Base-by-base conservation (phyloP, 805 yeast genomes). In the Candida ulmi region DNA sequence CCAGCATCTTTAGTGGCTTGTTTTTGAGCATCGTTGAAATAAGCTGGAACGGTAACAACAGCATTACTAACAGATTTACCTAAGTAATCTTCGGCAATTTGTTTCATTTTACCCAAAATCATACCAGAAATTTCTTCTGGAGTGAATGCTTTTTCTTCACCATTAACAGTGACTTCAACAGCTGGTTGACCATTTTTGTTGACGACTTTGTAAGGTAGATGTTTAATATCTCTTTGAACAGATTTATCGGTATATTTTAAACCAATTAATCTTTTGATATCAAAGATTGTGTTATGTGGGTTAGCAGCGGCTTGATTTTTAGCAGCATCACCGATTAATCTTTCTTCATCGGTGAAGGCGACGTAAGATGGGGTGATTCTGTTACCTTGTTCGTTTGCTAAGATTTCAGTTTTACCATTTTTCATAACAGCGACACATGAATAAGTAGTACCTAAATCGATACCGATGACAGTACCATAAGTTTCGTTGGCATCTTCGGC, bases 381-480 rank as follows among this genome's bases (percentile, higher is more conserved):
- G 71, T 88, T 87, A 72, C 97, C 97, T 71, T 88, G 97, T 67
- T 88, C 96, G 60, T 88, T 88, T 48, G 96, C 95, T 49, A 88
- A 72, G 54, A 88, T 88, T 61, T 88, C 97, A 37, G 91, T 95
- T 58, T 88, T 76, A 57, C 90, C 95, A 53, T 80, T 78, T 57
- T 76, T 76, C 83, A 79, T 78, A 35, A 78, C 88, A 52, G 96
- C 97, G 41, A 90, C 97, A 80, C 97, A 90, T 2, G 96, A 88
- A 70, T 90, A 90, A 2, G 97, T 90, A 45, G 97, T 90, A 64
- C 99, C 99, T 69, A 91, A 76, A 73, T 91, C 98, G 60, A 91
- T 91, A 69, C 98, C 95, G 52, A 86, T 85, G 35, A 84, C 91
- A 43, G 74, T 76, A 43, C 83, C 83, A 45, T 77, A 77, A 47